Percentiles rank a stretch among this genome's conserved stretches.
These are phyloP conservation scores for Juglanconis sp. DNA, from an alignment of 2,329 filamentous ascomycete genomes.

Conservation along the genomic window DNA sequence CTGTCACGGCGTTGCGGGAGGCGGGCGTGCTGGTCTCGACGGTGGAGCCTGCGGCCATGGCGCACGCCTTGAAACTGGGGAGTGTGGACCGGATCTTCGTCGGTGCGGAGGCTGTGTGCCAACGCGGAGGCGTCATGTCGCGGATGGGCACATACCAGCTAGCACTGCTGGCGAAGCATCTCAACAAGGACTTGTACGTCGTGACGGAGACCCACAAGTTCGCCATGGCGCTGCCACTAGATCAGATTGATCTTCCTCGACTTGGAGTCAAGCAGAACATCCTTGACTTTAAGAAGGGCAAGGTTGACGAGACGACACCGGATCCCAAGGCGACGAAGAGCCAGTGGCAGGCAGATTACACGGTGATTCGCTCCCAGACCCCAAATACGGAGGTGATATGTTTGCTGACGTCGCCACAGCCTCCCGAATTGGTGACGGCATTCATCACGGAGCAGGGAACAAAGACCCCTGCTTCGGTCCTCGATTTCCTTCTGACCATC, in stretches of 20 bases:
- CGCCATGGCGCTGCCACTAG: slow-evolving; percentile 78
- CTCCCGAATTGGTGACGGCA: slow-evolving; percentile 66
- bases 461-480: slow-evolving; percentile 66
- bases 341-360: slow-evolving; percentile 66
- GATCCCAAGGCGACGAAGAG: slow-evolving; percentile 35
- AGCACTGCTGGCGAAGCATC: slow-evolving; percentile 71
- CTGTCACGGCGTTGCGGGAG: slow-evolving; percentile 67
- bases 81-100: slow-evolving; percentile 68
- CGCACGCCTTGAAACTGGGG: slow-evolving; percentile 66
- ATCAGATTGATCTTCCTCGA: slow-evolving; percentile 66
- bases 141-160: slow-evolving; percentile 84
- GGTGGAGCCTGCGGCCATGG: slow-evolving; percentile 72
- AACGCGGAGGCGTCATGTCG: slow-evolving; percentile 90
- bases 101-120: slow-evolving; percentile 81
- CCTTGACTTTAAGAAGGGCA: slow-evolving; percentile 66
- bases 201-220: slow-evolving; percentile 97
- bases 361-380: slow-evolving; percentile 37
- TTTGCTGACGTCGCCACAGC: slow-evolving; percentile 39
- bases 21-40: slow-evolving; percentile 80
- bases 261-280: slow-evolving; percentile 72
- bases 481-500: slow-evolving; percentile 67
- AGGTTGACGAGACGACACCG: slow-evolving; percentile 32
- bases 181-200: slow-evolving; percentile 72
- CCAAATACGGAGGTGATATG: slow-evolving; percentile 24
- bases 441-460: slow-evolving; percentile 76